These are phyloP conservation scores for Elsinoe fawcettii DNA, from an alignment of 2,329 filamentous ascomycete genomes.

Conservation along the genomic window DNA sequence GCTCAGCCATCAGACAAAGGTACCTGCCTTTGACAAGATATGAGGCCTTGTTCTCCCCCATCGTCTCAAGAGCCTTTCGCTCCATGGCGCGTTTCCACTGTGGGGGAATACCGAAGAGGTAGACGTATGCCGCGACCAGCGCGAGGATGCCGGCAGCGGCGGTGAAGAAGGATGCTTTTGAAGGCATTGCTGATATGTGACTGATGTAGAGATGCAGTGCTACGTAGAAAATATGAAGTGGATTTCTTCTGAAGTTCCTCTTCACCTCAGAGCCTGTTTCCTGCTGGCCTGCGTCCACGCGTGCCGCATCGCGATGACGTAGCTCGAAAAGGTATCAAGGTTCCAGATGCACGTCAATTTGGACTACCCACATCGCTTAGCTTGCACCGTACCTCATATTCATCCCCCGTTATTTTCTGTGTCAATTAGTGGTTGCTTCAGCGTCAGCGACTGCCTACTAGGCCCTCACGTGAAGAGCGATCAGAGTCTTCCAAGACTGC, in stretches of 20 bases:
- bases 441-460: too few species aligned
- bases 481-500: too few species aligned
- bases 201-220: not conserved
- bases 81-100: constrained; percentile 42
- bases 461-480: too few species aligned
- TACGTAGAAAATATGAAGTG: not conserved
- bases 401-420: too few species aligned
- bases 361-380: too few species aligned
- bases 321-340: not conserved
- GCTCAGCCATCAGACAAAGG: not conserved
- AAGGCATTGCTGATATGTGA: constrained; percentile 21
- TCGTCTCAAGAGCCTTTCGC: constrained; percentile 41
- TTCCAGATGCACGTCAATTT: not conserved
- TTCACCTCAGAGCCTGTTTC: not conserved
- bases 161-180: constrained; percentile 21
- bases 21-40: constrained; percentile 26
- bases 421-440: too few species aligned
- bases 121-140: constrained; percentile 34
- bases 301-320: not conserved
- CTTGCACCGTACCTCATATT: too few species aligned
- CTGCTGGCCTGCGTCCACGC: not conserved
- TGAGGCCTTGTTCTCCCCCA: constrained; percentile 44
- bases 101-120: constrained; percentile 42
- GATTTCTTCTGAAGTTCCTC: not conserved
- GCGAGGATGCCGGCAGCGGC: constrained; percentile 31